Conservation (phyloP, 179 eudicot genomes). For the Beta corolliflora region DNA sequence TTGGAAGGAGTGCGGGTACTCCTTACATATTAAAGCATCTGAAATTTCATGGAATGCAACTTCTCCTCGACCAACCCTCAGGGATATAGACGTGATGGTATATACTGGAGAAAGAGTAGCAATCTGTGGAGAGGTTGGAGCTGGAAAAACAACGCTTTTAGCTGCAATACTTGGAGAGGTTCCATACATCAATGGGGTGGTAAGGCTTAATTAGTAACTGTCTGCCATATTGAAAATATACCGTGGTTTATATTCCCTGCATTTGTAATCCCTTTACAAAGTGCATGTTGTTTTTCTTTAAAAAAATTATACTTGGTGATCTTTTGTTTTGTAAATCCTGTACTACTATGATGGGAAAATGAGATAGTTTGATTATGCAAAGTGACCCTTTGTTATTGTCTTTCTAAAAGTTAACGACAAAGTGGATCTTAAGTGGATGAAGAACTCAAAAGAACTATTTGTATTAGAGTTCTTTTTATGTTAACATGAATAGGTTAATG, state of each 20-base stretch:
- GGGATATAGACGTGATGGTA: conserved; percentile 47
- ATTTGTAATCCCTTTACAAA: neutral
- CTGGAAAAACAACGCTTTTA: conserved; percentile 72
- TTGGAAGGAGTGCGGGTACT: conserved; percentile 27
- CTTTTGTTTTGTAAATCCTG: too few relatives aligned
- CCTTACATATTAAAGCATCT: conserved; percentile 43
- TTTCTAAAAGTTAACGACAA: too few relatives aligned
- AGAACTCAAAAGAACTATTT: too few relatives aligned
- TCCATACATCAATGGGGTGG: conserved; percentile 55
- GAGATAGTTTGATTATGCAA: too few relatives aligned
- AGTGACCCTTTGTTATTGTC: too few relatives aligned
- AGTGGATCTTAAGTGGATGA: too few relatives aligned
- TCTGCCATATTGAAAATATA: too few relatives aligned
- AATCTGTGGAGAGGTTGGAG: conserved; percentile 78
- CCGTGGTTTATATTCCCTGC: neutral
- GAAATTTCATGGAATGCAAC: conserved; percentile 57
- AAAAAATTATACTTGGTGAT: too few relatives aligned
- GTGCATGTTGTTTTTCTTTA: neutral
- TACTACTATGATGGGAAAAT: too few relatives aligned
- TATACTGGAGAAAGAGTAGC: conserved; percentile 60
- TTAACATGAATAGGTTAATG: too few relatives aligned
- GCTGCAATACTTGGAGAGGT: conserved; percentile 76
- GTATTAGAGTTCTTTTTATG: too few relatives aligned
- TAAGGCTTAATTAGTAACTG: conserved; percentile 30
- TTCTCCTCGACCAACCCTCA: conserved; percentile 43